These are phyloP conservation scores for Lipomyces kockii DNA, from an alignment of 805 yeast genomes.

Conservation along the genomic window DNA sequence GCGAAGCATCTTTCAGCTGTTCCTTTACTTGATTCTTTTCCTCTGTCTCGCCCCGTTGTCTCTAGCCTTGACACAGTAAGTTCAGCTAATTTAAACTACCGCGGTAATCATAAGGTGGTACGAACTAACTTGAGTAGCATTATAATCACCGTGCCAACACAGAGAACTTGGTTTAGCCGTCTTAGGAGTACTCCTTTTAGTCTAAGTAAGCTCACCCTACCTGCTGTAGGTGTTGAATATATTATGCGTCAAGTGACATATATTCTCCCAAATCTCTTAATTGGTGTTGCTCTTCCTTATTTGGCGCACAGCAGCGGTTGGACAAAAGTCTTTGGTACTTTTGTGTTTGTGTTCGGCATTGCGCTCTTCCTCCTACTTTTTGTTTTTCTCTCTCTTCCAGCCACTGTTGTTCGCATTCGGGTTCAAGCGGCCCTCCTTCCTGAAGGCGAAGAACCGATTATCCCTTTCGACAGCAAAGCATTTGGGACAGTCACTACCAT, in stretches of 20 bases:
- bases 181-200: not conserved
- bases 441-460: conserved; percentile 13
- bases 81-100: not conserved
- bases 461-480: conserved; percentile 11
- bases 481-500: conserved; percentile 8
- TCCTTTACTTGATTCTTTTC: not conserved
- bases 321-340: conserved; percentile 1
- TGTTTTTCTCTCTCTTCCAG: conserved; percentile 10
- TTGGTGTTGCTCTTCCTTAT: not conserved
- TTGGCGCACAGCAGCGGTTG: not conserved
- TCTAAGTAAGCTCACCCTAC: conserved; percentile 12
- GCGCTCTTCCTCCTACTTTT: conserved; percentile 2
- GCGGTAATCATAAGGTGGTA: not conserved
- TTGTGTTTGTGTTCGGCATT: conserved; percentile 5
- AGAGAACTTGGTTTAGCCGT: conserved; percentile 5
- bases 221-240: conserved; percentile 1
- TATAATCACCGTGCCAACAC: conserved; percentile 16
- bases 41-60: conserved; percentile 17
- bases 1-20: not conserved
- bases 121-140: conserved; percentile 4
- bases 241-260: not conserved
- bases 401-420: conserved; percentile 9
- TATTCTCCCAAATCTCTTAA: not conserved
- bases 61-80: conserved; percentile 9
- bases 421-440: conserved; percentile 19